Base-by-base conservation (phyloP, 1,284 basidiomycete species). In the Malassezia sp. region DNA sequence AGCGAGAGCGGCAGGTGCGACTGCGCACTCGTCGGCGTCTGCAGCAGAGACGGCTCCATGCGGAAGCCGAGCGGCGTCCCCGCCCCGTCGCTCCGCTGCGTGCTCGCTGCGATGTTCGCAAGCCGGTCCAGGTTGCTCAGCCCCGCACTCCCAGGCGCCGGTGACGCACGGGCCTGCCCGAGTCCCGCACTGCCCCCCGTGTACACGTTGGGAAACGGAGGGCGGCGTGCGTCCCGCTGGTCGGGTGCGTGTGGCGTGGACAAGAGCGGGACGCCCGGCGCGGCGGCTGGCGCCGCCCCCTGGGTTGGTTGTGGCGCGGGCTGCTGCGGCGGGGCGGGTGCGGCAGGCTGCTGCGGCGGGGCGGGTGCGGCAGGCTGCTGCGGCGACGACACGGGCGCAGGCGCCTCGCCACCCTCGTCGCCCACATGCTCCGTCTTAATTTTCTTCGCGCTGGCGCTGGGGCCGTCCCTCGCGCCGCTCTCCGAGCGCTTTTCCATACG, bases 401-500 rank as follows among this genome's bases (percentile, higher is more conserved):
- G 30, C 30, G 30, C 5, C 30, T 7, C 30, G 15, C 15, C 30
- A 15, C 30, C 38, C 20, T 40, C 38, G 26, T 44, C 41, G 2
- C 18, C 11, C 1, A 23, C 34, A 37, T 38, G 35, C 41, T 49
- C 47, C 33, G 26, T 44, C 37, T 49, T 49, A 23, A 49, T 44
- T 20, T 33, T 26, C 17, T 49, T 49, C 5, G 37, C 35, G 4
- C 30, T 26, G 12, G 23, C 42, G 39, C 17, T 26, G 12, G 22
- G 41, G 20, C 38, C 31, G n/a, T 5, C 14, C 20, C 26, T 26
- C 18, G 31, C 41, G 17, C 29, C 35, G 2, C n/a, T 9, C 8
- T 32, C 40, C 12, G 33, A 20, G 9, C 43, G 36, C 31, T 44
- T 49, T 15, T 49, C 41, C 42, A 49, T 49, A 37, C n/a, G n/a